Evolutionary conservation across 352 stramenopile genomes (phyloP).

Genomic region (Globisporangium abappressorium): DNA sequence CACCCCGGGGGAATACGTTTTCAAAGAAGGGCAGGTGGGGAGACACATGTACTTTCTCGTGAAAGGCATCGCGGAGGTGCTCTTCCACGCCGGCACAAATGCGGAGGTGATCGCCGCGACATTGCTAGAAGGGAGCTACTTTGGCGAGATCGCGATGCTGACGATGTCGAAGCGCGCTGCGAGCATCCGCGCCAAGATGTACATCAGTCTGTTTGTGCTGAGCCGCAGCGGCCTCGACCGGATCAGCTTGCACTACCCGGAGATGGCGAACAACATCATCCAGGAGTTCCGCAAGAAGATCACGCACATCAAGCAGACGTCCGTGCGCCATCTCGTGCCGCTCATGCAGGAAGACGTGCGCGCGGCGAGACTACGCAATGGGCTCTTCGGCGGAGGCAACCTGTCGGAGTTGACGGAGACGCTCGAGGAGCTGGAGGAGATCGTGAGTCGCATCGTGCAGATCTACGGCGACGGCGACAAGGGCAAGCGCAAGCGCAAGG

Average conservation of each 20-base stretch:
- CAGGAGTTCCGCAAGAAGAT: conserved; percentile 81
- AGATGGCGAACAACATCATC: conserved; percentile 77
- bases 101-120: conserved; percentile 60
- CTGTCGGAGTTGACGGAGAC: conserved; percentile 43
- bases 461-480: conserved; percentile 73
- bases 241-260: conserved; percentile 73
- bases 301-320: conserved; percentile 67
- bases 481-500: conserved; percentile 72
- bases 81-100: conserved; percentile 55
- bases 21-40: conserved; percentile 78
- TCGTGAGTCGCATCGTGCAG: conserved; percentile 49
- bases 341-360: conserved; percentile 41
- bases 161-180: conserved; percentile 73
- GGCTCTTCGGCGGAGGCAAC: conserved; percentile 20
- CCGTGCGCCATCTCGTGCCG: conserved; percentile 27
- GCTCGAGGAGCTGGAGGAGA: conserved; percentile 51
- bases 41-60: conserved; percentile 86
- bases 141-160: conserved; percentile 82
- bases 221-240: conserved; percentile 66
- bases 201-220: conserved; percentile 75
- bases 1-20: conserved; percentile 74
- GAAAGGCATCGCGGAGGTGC: conserved; percentile 65
- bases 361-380: conserved; percentile 30
- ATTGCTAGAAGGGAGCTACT: conserved; percentile 71
- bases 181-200: conserved; percentile 78